phyloP scores from a whole-genome alignment of 805 yeast species.

The Metschnikowia aberdeeniae region DNA sequence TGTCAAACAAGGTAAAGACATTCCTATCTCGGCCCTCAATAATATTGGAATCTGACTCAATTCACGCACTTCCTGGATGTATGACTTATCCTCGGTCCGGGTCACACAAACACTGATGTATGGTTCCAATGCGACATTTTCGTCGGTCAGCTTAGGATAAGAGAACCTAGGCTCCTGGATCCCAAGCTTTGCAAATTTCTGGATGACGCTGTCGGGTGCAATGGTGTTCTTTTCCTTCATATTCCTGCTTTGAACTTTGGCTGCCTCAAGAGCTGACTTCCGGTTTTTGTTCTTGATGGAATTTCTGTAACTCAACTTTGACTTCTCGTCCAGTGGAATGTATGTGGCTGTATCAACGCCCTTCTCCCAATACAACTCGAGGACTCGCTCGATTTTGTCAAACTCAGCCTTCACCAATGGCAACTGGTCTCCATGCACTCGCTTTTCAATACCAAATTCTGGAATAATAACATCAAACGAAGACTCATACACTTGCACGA shows the following conservation, averaged over 20 bases:
- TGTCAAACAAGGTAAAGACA: conserved; percentile 92
- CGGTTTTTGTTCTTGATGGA: conserved; percentile 77
- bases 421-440: conserved; percentile 96
- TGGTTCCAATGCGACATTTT: conserved; percentile 41
- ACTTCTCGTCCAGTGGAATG: conserved; percentile 85
- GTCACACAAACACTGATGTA: conserved; percentile 56
- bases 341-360: conserved; percentile 90
- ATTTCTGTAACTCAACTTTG: conserved; percentile 68
- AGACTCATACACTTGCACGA: conserved; percentile 89
- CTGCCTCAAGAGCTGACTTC: conserved; percentile 69
- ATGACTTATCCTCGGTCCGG: conserved; percentile 54
- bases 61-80: conserved; percentile 79
- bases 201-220: conserved; percentile 41
- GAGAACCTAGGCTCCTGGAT: conserved; percentile 45
- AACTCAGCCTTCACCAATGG: conserved; percentile 92
- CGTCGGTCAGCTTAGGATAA: conserved; percentile 13
- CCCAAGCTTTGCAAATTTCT: conserved; percentile 48
- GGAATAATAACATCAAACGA: conserved; percentile 92
- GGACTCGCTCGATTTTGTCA: conserved; percentile 58
- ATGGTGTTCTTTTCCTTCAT: conserved; percentile 25
- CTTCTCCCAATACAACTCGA: conserved; percentile 89
- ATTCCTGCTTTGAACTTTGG: conserved; percentile 47
- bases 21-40: conserved; percentile 87
- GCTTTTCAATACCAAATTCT: conserved; percentile 89
- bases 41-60: conserved; percentile 77